Evolutionary conservation across 805 yeast species (phyloP), one percentile per base, ranked within the genome.

Genomic region (Helenozyma baotianmanensis): DNA sequence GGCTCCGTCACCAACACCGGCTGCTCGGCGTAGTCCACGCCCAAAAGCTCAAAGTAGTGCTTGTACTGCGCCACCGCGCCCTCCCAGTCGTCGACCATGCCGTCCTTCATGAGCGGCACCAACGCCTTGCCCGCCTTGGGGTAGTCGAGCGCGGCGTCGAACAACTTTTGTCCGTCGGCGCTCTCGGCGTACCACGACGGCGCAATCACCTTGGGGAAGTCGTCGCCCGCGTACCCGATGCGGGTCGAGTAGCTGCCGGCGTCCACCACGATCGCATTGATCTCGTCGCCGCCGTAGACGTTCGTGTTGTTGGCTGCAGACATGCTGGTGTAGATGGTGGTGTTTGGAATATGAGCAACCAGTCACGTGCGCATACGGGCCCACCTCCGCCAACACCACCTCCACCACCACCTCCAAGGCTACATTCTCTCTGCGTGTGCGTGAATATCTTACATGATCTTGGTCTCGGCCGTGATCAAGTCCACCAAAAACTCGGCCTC

Each of bases 191-290:
- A 86, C 39, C 58, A 72, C 1, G 96, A 83, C 3, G 96, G 92
- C 9, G 80, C 56, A 15, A 83, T 75, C 4, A 79, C 63, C 42
- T 80, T 75, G 9, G 98, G 98, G 33, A 76, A 72, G 53, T 89
- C 96, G 36, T 87, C 90, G 9, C 97, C 97, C 3, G 97, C 89
- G 58, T 76, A 88, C 1, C 98, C 98, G 13, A 82, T 77, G 33
- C 90, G 77, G 6, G 96, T 87, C 39, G 77, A 64, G 40, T 70
- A 77, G 9, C 96, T 81, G 22, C 97, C 97, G 2, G 95, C 89
- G 52, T 92, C 97, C 16, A 90, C 68, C 21, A 90, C 95, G 2
- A 92, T 71, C 17, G 97, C 95, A 43, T 87, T 78, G 42, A 92
- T 81, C 56, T 90, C 98, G 61, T 90, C 92, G 25, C 59, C 59